Base-by-base conservation (phyloP, 495 filamentous ascomycete genomes). In the Talaromyces nanjingensis region DNA sequence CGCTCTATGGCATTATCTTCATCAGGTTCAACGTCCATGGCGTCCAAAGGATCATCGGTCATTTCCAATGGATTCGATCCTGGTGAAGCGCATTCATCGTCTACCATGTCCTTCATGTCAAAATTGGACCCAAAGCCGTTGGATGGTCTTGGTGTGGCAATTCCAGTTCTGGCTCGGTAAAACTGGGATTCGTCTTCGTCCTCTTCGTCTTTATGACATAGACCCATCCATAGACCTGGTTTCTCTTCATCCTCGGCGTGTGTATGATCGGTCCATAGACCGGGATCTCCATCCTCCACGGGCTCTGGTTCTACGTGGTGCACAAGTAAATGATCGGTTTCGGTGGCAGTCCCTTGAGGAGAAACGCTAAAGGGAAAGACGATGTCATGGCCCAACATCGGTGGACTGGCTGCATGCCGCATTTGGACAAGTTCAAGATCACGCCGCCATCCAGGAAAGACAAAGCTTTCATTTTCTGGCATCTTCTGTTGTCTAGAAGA, bases 351-450 rank as follows among this genome's bases (percentile, higher is more conserved):
- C n/a, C 82, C 83, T 67, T 90, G 86, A 0, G 93, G 93, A 11
- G 91, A 94, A 0, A 80, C 76, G 70, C 90, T 94, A 66, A 83
- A 83, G 4, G 90, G 88, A 68, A 96, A 91, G 22, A 79, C 76
- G 59, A 96, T 79, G 62, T 93, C 89, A 25, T 74, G 66, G 49
- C 93, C 93, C 6, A 96, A 84, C 91, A 96, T 93, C 2, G 92
- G 93, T 18, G 93, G 92, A 64, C 79, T 84, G 6, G 80, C 80
- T 11, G 77, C 78, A 52, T 76, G 76, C 12, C 74, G 86, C 82
- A 81, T 84, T 63, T 70, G 73, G 59, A 73, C 72, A 47, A 80
- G 68, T 71, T 81, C 68, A 64, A 70, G 68, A 71, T 81, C 76
- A 70, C 71, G 79, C 65, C 75, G 76, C 68, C 69, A 74, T 55